Conservation (phyloP, 2,329 filamentous ascomycete species). For the Pseudopithomyces chartarum region DNA sequence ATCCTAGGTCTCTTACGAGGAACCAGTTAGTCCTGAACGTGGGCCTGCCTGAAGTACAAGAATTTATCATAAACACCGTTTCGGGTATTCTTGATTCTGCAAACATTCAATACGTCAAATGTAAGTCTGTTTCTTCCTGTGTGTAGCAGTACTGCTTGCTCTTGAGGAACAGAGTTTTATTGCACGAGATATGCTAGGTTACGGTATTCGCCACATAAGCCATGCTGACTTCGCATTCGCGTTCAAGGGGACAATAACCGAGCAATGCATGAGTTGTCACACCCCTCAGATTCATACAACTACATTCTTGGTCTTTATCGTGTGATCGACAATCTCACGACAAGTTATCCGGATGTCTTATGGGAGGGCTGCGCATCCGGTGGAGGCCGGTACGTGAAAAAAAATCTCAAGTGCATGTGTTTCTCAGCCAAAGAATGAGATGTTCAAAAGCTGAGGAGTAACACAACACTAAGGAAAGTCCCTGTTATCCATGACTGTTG, state of each 20-base stretch:
- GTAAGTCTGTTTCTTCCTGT: slow-evolving; percentile 25
- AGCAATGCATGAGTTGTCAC: slow-evolving; percentile 64
- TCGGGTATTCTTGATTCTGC: slow-evolving; percentile 59
- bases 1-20: slow-evolving; percentile 61
- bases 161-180: too few relatives aligned
- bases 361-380: slow-evolving; percentile 71
- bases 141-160: too few relatives aligned
- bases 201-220: too few relatives aligned
- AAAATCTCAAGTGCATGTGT: too few relatives aligned
- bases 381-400: slow-evolving; percentile 54
- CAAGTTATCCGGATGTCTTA: slow-evolving; percentile 64
- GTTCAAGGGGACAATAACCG: slow-evolving; percentile 63
- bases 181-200: too few relatives aligned
- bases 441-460: too few relatives aligned
- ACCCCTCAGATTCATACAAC: slow-evolving; percentile 59
- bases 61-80: slow-evolving; percentile 64
- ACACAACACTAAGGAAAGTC: too few relatives aligned
- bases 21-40: slow-evolving; percentile 67
- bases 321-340: slow-evolving; percentile 65
- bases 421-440: too few relatives aligned
- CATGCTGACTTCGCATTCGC: too few relatives aligned
- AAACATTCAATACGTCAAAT: slow-evolving; percentile 66
- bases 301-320: slow-evolving; percentile 69
- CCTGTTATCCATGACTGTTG: too few relatives aligned
- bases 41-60: slow-evolving; percentile 64